Conservation (phyloP, 805 yeast genomes). For the Sugiyamaella boreocaroliniensis region DNA sequence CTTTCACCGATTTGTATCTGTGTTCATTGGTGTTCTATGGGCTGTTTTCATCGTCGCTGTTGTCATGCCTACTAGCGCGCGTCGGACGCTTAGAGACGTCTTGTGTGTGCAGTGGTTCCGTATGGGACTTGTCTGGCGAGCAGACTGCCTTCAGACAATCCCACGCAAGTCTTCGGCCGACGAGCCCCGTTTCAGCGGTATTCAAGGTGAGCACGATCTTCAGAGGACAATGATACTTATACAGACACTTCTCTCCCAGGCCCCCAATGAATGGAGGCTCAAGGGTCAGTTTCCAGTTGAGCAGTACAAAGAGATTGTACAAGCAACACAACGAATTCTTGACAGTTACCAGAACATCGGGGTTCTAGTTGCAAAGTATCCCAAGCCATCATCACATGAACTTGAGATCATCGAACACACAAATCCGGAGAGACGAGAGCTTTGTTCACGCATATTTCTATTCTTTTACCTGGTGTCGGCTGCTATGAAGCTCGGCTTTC, state of each 20-base stretch:
- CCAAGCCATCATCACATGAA: slow-evolving; percentile 47
- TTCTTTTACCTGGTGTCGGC: slow-evolving; percentile 62
- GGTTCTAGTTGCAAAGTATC: slow-evolving; percentile 59
- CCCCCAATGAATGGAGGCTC: slow-evolving; percentile 67
- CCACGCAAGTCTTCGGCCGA: slow-evolving; percentile 10
- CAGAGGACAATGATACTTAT: slow-evolving; percentile 55
- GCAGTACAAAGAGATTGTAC: slow-evolving; percentile 45
- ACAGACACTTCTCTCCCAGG: slow-evolving; percentile 54
- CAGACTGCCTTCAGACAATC: slow-evolving; percentile 49
- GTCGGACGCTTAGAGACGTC: slow-evolving; percentile 58
- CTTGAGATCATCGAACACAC: slow-evolving; percentile 47
- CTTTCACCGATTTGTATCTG: slow-evolving; percentile 68
- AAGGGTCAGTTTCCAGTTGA: slow-evolving; percentile 63
- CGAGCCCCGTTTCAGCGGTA: slow-evolving; percentile 20
- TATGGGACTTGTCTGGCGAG: slow-evolving; percentile 74
- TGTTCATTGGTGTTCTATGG: slow-evolving; percentile 67
- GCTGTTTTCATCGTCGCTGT: slow-evolving; percentile 62
- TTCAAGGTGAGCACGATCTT: slow-evolving; percentile 34
- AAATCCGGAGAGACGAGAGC: slow-evolving; percentile 50
- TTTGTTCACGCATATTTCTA: slow-evolving; percentile 65
- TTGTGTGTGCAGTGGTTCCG: slow-evolving; percentile 68
- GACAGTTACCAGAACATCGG: slow-evolving; percentile 72
- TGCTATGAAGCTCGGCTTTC: slow-evolving; percentile 67
- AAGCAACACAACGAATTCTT: slow-evolving; percentile 54
- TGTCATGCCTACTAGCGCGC: slow-evolving; percentile 69